Conservation (phyloP, 768 basidiomycete species). For the Dacryopinax primogenitus region DNA sequence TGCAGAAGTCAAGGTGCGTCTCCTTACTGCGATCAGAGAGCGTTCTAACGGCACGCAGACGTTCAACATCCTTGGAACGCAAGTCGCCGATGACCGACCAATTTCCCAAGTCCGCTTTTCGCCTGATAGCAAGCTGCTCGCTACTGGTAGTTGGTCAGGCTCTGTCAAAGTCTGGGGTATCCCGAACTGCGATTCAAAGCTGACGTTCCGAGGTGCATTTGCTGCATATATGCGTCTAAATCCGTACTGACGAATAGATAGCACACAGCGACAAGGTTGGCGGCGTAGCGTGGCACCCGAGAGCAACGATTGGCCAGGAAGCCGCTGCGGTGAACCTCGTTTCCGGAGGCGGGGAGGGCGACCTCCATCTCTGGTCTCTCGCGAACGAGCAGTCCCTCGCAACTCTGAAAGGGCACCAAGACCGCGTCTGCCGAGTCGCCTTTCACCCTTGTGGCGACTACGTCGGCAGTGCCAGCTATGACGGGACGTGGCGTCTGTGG, state of each 20-base stretch:
- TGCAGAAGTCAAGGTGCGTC: slow-evolving; percentile 68
- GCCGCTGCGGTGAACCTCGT: slow-evolving; percentile 65
- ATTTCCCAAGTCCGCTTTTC: slow-evolving; percentile 89
- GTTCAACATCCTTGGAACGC: slow-evolving; percentile 86
- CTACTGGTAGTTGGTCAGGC: slow-evolving; percentile 94
- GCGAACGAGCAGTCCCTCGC: slow-evolving; percentile 73
- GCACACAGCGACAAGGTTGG: slow-evolving; percentile 86
- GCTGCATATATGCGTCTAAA: background rate
- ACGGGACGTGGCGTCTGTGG: slow-evolving; percentile 96
- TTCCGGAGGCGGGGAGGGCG: slow-evolving; percentile 80
- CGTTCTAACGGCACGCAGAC: slow-evolving; percentile 36
- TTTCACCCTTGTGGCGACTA: slow-evolving; percentile 95
- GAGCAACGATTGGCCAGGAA: slow-evolving; percentile 62
- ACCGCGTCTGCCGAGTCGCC: slow-evolving; percentile 82
- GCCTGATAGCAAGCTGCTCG: slow-evolving; percentile 75
- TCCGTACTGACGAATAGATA: slow-evolving; percentile 23
- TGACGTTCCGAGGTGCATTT: slow-evolving; percentile 54
- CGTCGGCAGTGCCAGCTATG: slow-evolving; percentile 88
- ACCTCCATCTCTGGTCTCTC: slow-evolving; percentile 79
- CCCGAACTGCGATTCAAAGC: slow-evolving; percentile 70
- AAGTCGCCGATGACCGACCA: slow-evolving; percentile 94
- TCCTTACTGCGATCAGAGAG: background rate
- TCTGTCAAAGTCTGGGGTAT: slow-evolving; percentile 92
- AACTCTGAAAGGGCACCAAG: slow-evolving; percentile 74
- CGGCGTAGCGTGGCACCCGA: slow-evolving; percentile 95